phyloP scores from a whole-genome alignment of 164 flowering plant genomes.

The Platanus orientalis region DNA sequence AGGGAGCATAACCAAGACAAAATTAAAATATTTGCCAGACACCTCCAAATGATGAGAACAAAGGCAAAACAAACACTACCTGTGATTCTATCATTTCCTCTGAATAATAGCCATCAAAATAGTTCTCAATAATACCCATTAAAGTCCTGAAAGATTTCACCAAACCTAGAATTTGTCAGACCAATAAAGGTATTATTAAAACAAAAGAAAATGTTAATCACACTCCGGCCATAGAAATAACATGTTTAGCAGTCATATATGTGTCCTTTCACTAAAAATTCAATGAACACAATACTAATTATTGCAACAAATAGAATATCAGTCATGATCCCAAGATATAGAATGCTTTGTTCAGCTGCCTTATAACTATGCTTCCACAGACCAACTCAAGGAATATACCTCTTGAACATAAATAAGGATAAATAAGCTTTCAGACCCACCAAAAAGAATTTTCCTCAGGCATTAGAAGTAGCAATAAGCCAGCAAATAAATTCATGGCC shows the following conservation, averaged over 20 bases:
- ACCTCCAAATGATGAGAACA: not conserved
- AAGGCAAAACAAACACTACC: conserved; percentile 37
- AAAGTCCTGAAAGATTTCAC: conserved; percentile 54
- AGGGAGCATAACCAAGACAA: conserved; percentile 42
- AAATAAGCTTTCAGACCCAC: conserved; percentile 34
- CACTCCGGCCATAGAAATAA: not conserved
- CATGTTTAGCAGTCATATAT: not conserved
- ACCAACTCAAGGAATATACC: not conserved
- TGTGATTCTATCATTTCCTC: conserved; percentile 99
- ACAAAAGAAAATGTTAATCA: not conserved
- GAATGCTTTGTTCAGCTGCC: not conserved
- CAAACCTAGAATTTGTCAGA: not conserved
- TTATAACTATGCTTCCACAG: conserved; percentile 3
- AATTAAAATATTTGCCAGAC: not conserved
- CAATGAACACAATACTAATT: not conserved
- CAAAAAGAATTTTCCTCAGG: conserved; percentile 99
- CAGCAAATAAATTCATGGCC: conserved; percentile 99
- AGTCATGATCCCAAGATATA: not conserved
- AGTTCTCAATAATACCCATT: conserved; percentile 87
- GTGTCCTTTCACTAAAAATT: not conserved
- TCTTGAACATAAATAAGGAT: not conserved
- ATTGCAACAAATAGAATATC: not conserved
- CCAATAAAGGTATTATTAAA: not conserved
- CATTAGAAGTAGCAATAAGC: conserved; percentile 82
- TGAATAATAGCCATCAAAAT: conserved; percentile 93